These are phyloP conservation scores for Saxispiralis lemnorum DNA, from an alignment of 495 filamentous ascomycete species.

Conservation along the genomic window DNA sequence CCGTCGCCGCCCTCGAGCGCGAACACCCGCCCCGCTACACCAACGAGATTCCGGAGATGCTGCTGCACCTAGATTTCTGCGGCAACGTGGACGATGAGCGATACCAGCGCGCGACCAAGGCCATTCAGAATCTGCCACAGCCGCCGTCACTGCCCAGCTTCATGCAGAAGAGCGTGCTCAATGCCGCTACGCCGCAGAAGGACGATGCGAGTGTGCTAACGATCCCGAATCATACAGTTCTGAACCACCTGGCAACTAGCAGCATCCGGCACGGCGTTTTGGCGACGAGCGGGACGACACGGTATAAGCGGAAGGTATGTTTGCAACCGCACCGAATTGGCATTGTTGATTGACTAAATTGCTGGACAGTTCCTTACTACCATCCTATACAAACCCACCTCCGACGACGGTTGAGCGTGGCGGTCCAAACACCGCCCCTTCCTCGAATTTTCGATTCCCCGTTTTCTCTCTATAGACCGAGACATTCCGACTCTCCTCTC, in stretches of 20 bases:
- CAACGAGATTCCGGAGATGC: constrained; percentile 59
- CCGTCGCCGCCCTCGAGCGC: too few species aligned
- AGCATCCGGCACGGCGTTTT: constrained; percentile 92
- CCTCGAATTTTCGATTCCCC: too few species aligned
- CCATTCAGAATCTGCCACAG: constrained; percentile 54
- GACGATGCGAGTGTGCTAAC: constrained; percentile 92
- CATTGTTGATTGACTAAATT: constrained; percentile 13
- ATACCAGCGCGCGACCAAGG: constrained; percentile 51
- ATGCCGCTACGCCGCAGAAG: constrained; percentile 77
- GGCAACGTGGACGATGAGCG: constrained; percentile 50
- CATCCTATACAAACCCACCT: constrained; percentile 87
- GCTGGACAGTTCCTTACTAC: constrained; percentile 74
- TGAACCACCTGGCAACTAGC: constrained; percentile 95
- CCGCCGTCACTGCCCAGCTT: constrained; percentile 83
- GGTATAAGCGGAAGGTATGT: constrained; percentile 86
- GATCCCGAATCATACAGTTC: constrained; percentile 89
- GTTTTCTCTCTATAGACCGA: too few species aligned
- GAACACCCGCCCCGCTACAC: constrained; percentile 32
- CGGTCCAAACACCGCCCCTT: too few species aligned
- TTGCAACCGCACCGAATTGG: not conserved
- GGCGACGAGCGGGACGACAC: constrained; percentile 89
- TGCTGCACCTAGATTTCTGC: constrained; percentile 54
- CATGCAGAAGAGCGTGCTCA: constrained; percentile 84
- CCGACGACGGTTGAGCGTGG: constrained; percentile 13
- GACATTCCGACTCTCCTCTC: too few species aligned